Conservation (phyloP, 352 stramenopile species). For the Paralagenidium karlingii region DNA sequence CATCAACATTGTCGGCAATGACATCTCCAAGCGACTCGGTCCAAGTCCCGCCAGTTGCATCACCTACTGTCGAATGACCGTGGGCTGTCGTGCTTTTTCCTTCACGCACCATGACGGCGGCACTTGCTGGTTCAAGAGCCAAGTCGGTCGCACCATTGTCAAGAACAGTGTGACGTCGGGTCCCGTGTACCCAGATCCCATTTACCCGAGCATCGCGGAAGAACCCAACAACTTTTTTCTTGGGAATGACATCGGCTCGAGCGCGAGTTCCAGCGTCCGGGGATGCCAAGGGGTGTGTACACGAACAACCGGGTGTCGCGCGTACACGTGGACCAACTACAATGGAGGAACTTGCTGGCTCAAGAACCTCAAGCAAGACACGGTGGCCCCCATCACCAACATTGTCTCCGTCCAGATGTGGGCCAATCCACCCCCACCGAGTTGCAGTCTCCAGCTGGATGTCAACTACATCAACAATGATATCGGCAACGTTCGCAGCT, state of each 20-base stretch:
- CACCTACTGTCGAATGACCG: too few relatives aligned
- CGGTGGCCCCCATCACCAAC: too few relatives aligned
- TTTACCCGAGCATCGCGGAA: too few relatives aligned
- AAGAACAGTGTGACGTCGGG: too few relatives aligned
- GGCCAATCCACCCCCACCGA: slow-evolving; percentile 6
- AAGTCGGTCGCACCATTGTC: too few relatives aligned
- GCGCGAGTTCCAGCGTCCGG: slow-evolving; percentile 4
- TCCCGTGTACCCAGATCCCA: neutral
- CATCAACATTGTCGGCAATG: neutral
- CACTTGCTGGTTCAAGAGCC: slow-evolving; percentile 19
- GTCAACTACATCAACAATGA: slow-evolving; percentile 6
- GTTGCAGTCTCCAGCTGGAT: slow-evolving; percentile 1
- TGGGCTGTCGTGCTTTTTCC: too few relatives aligned
- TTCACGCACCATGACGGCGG: slow-evolving; percentile 11
- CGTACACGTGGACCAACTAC: slow-evolving; percentile 28
- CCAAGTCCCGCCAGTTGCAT: too few relatives aligned
- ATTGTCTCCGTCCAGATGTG: slow-evolving; percentile 11
- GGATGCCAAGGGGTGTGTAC: slow-evolving; percentile 19
- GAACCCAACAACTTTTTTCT: too few relatives aligned
- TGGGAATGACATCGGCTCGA: slow-evolving; percentile 13
- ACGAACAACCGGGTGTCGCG: slow-evolving; percentile 9
- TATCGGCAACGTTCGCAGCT: slow-evolving; percentile 1
- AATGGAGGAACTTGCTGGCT: slow-evolving; percentile 29
- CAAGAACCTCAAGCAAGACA: too few relatives aligned
- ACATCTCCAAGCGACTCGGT: too few relatives aligned